Evolutionary conservation across 2,329 filamentous ascomycete species (phyloP).

Genomic region (Pseudogymnoascus sp.): DNA sequence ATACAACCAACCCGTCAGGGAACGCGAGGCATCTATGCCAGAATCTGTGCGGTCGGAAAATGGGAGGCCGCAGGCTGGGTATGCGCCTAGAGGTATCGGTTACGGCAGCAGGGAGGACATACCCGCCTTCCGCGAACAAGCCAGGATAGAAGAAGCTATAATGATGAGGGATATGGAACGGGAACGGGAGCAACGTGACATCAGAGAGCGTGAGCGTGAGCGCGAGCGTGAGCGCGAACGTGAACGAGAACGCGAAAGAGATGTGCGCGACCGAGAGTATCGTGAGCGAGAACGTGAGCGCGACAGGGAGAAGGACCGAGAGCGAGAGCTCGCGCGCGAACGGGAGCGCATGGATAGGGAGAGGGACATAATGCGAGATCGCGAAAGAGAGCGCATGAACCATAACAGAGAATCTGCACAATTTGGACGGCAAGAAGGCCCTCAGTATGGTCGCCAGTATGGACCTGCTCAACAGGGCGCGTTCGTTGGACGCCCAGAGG

Average conservation of each 20-base stretch:
- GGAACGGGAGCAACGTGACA: conserved; percentile 29
- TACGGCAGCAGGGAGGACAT: conserved; percentile 27
- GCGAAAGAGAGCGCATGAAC: conserved; percentile 7
- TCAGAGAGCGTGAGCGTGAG: conserved; percentile 23
- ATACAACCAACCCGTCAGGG: conserved; percentile 19
- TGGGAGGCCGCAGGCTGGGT: conserved; percentile 3
- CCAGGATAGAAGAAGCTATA: conserved; percentile 44
- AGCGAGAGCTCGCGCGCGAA: conserved; percentile 12
- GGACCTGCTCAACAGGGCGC: conserved; percentile 20
- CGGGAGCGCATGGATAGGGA: conserved; percentile 18
- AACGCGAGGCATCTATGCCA: conserved; percentile 4
- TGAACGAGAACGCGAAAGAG: conserved; percentile 37
- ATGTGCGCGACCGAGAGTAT: conserved; percentile 16
- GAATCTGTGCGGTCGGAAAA: conserved; percentile 3
- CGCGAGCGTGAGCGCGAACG: conserved; percentile 38
- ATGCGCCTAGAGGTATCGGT: conserved; percentile 18
- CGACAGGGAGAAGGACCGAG: conserved; percentile 35
- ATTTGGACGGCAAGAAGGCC: conserved; percentile 10
- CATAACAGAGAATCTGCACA: not conserved
- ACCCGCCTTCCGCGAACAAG: conserved; percentile 31
- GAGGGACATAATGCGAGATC: conserved; percentile 11
- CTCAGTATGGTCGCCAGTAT: conserved; percentile 18
- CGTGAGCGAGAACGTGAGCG: conserved; percentile 40
- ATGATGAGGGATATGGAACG: conserved; percentile 37
- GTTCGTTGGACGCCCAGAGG: conserved; percentile 26